Evolutionary conservation across 1,284 basidiomycete species (phyloP).

Genomic region (Apiotrichum veenhuisii): DNA sequence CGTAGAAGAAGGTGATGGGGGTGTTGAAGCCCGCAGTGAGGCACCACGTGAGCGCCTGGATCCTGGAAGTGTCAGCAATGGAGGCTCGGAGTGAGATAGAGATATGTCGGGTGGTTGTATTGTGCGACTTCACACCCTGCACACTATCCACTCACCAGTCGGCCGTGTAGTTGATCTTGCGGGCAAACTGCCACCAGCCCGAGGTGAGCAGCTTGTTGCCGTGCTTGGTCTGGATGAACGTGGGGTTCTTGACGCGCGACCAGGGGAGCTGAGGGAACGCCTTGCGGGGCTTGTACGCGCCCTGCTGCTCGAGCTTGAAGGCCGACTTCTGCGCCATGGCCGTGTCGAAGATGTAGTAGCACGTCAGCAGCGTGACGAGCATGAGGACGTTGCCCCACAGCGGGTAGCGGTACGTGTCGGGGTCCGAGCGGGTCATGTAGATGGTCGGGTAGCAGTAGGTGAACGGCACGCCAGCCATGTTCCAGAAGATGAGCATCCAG

Average conservation of each 20-base stretch:
- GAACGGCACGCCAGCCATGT: slow-evolving; percentile 76
- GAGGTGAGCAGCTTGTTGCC: slow-evolving; percentile 59
- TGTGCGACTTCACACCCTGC: no score
- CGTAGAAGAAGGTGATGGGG: slow-evolving; percentile 92
- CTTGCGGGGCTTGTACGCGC: slow-evolving; percentile 76
- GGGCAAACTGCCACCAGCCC: slow-evolving; percentile 66
- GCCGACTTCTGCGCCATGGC: slow-evolving; percentile 95
- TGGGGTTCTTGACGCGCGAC: slow-evolving; percentile 80
- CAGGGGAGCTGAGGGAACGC: slow-evolving; percentile 94
- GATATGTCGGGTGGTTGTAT: no score
- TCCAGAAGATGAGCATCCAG: slow-evolving; percentile 96
- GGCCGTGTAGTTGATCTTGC: slow-evolving; percentile 58
- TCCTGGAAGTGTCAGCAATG: slow-evolving; percentile 19
- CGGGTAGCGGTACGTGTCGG: slow-evolving; percentile 80
- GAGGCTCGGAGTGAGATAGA: no score
- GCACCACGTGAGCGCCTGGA: slow-evolving; percentile 86
- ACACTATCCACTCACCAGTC: slow-evolving; percentile 28
- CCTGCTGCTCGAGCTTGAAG: slow-evolving; percentile 96
- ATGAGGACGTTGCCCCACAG: slow-evolving; percentile 51
- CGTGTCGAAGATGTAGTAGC: slow-evolving; percentile 89
- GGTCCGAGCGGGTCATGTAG: slow-evolving; percentile 95
- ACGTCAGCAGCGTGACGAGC: slow-evolving; percentile 64
- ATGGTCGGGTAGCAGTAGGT: slow-evolving; percentile 96
- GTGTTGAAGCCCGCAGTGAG: slow-evolving; percentile 75
- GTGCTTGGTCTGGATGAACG: slow-evolving; percentile 88